Evolutionary conservation across 352 stramenopile species (phyloP), one percentile per base, ranked within the genome.

Genomic region (Phytophthora pluvialis): DNA sequence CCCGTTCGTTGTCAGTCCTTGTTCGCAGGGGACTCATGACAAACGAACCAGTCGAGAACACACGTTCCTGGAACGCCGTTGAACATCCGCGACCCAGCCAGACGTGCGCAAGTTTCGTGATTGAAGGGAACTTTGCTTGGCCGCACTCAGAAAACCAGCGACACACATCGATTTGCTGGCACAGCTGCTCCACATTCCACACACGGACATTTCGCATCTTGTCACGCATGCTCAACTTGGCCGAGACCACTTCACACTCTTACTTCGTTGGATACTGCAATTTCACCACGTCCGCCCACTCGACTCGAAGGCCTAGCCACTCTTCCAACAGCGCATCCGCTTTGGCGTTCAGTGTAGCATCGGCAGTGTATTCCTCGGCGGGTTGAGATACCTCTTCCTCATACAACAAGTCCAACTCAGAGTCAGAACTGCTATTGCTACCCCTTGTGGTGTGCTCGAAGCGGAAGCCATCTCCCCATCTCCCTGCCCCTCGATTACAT

Each of bases 1-100:
- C 38, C n/a, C 38, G 31, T 35, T 59, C 38, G 32, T 49, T 59
- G 31, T 49, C 26, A 21, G 21, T 21, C 21, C 21, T 21, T 4
- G n/a, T 59, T 0, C 38, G 26, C 26, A 59, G 25, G 4, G 28
- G n/a, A 21, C 26, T 49, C 38, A 59, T 59, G 9, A 49, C 38
- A 11, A 59, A 59, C 2, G 38, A 49, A 5, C 51, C 38, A 9
- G 38, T 49, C 10, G 51, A 59, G 31, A 59, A 59, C 12, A 49
- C 38, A 16, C 38, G 33, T 32, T 59, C 51, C 40, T 44, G 31
- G 5, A 55, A 55, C 6, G 48, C 33, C 15, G 48, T 55, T 3
- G 48, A 55, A 16, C 13, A 13, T 4, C 16, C 45, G 15, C 29
- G 38, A 15, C 48, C 48, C 31, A 35, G 3, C 31, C 10, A 55